phyloP scores from a whole-genome alignment of 2,329 filamentous ascomycete species.

The Xylariaceae sp. region DNA sequence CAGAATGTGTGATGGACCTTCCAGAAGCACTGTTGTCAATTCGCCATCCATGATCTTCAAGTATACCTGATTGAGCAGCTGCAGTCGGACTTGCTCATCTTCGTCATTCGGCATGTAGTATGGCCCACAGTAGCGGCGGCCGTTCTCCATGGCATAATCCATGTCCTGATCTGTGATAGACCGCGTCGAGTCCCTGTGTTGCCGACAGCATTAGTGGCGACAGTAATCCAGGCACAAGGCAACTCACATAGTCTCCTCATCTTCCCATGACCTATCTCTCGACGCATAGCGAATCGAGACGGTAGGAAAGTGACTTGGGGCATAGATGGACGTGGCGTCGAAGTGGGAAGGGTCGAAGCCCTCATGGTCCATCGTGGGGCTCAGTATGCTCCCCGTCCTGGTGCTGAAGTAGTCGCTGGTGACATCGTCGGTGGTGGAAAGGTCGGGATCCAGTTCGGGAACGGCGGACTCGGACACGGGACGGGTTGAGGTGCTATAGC shows the following conservation, averaged over 20 bases:
- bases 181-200: conserved; percentile 39
- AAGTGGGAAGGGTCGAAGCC: conserved; percentile 21
- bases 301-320: conserved; percentile 38
- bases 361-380: conserved; percentile 22
- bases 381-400: conserved; percentile 23
- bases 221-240: background rate
- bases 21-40: conserved; percentile 41
- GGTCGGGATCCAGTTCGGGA: conserved; percentile 27
- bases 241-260: conserved; percentile 39
- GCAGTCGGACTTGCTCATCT: conserved; percentile 58
- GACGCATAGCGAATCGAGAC: conserved; percentile 32
- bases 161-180: conserved; percentile 50
- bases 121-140: conserved; percentile 57
- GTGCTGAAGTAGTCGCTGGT: conserved; percentile 30
- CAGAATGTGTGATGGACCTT: conserved; percentile 43
- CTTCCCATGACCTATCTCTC: conserved; percentile 33
- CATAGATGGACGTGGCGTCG: conserved; percentile 43
- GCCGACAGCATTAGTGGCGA: too few species aligned
- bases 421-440: conserved; percentile 29
- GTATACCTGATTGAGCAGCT: conserved; percentile 61
- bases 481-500: conserved; percentile 18
- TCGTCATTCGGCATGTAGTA: conserved; percentile 68
- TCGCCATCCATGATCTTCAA: conserved; percentile 46
- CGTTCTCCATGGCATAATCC: conserved; percentile 57
- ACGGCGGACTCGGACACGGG: conserved; percentile 22